A percentile compares a stretch with the other conserved stretches of the same genome.
phyloP scores from a whole-genome alignment of 2,329 filamentous ascomycete genomes.

The Scolecobasidium constrictum region DNA sequence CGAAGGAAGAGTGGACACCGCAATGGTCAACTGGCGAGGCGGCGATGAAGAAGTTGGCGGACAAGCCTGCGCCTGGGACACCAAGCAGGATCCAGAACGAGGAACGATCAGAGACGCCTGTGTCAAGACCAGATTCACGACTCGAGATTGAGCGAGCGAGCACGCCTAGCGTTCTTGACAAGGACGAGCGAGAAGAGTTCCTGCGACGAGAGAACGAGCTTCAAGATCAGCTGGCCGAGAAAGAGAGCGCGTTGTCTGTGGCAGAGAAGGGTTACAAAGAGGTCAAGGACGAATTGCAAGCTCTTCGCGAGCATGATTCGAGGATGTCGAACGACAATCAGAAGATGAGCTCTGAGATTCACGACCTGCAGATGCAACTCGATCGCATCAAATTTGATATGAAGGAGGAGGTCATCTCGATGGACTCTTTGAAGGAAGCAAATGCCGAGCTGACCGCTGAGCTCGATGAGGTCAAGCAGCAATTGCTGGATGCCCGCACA shows the following conservation, averaged over 20 bases:
- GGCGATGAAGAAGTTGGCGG: slow-evolving; percentile 34
- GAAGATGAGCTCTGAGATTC: slow-evolving; percentile 70
- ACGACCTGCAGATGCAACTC: slow-evolving; percentile 92
- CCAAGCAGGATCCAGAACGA: slow-evolving; percentile 10
- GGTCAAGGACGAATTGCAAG: slow-evolving; percentile 73
- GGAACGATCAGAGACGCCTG: slow-evolving; percentile 45
- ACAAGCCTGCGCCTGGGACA: slow-evolving; percentile 26
- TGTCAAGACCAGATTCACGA: slow-evolving; percentile 50
- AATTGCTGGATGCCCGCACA: slow-evolving; percentile 92
- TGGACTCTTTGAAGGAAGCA: slow-evolving; percentile 94
- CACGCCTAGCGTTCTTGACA: slow-evolving; percentile 83
- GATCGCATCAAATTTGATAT: slow-evolving; percentile 92
- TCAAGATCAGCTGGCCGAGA: slow-evolving; percentile 91
- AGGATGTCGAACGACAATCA: slow-evolving; percentile 87
- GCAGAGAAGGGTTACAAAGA: slow-evolving; percentile 74
- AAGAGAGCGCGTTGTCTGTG: slow-evolving; percentile 68
- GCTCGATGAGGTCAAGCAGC: slow-evolving; percentile 90
- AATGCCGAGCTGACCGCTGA: slow-evolving; percentile 87
- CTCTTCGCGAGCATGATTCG: slow-evolving; percentile 75
- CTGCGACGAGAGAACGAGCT: slow-evolving; percentile 90
- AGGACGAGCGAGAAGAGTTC: slow-evolving; percentile 95
- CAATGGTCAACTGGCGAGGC: slow-evolving; percentile 48
- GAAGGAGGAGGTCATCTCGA: slow-evolving; percentile 93
- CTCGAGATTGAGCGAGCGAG: slow-evolving; percentile 67
- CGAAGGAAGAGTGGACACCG: slow-evolving; percentile 78